Base-by-base conservation (phyloP, 2,329 filamentous ascomycete species). In the Ophiosphaerella narmari region DNA sequence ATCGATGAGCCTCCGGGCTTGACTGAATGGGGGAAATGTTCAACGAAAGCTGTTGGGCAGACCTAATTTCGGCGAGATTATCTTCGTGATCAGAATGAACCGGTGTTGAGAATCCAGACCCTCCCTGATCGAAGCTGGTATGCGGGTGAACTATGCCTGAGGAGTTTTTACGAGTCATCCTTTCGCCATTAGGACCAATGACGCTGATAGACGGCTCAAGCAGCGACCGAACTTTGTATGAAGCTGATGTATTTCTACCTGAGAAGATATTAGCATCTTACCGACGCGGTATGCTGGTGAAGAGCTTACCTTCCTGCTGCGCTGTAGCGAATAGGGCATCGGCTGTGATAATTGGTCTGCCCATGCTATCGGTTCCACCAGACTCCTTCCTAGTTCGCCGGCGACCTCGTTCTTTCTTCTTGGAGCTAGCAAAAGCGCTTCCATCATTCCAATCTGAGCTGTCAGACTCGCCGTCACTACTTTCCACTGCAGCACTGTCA, bases 41-140 rank as follows among this genome's bases (percentile, higher is more conserved):
- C 54, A 97, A 83, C 1, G 86, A 83, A 41, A 99, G 82, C 56
- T 88, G 90, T 73, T 97, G 94, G 0, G 94, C 94, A 31, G 88
- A 85, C 72, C 89, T 90, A 62, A 97, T 90, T 60, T 96, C 92
- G 24, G 85, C 86, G 41, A 92, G 79, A 49, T 95, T 90, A 21
- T 87, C 88, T 70, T 96, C 91, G 29, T 91, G 87, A 51, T 97
- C 94, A 2, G 91, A 95, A 55, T 91, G 88, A 49, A 91, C 81
- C 0, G 85, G 84, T 0, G 83, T 86, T 3, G 80, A 79, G 36
- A 78, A 59, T 26, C 77, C 76, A 76, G 87, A 73, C 75, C 82
- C 82, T 12, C 82, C 80, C 50, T 86, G 78, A 65, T 96, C 92
- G 68, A 92, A 97, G 68, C 87, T 94, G 9, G 90, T 96, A 45